Percentiles rank a stretch among this genome's conserved stretches.
These are phyloP conservation scores for Acer campestre DNA, from an alignment of 345 rosid genomes.

Conservation along the genomic window DNA sequence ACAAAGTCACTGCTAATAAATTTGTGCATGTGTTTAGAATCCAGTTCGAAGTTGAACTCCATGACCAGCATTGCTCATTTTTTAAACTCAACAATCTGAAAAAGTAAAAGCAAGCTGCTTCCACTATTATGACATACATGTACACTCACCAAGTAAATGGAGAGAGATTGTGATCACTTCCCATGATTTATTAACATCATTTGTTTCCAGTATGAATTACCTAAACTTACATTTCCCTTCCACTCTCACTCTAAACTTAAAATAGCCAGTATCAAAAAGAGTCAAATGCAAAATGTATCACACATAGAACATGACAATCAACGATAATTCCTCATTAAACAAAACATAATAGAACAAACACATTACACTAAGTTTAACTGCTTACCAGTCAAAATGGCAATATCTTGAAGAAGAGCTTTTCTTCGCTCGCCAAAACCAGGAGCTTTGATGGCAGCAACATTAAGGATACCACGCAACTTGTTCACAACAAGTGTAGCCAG, in stretches of 20 bases:
- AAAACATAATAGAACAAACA: background rate
- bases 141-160: background rate
- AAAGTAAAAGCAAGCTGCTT: background rate
- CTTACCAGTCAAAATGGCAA: conserved; percentile 88
- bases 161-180: background rate
- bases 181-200: background rate
- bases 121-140: background rate
- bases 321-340: background rate
- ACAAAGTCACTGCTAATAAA: background rate
- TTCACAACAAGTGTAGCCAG: conserved; percentile 94
- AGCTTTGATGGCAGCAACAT: conserved; percentile 94
- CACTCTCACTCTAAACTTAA: background rate
- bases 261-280: background rate
- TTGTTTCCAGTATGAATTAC: background rate
- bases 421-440: conserved; percentile 98
- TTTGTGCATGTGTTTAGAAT: background rate
- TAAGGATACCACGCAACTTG: conserved; percentile 88
- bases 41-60: background rate
- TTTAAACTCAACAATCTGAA: background rate
- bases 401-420: conserved; percentile 94
- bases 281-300: background rate
- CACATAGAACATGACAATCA: background rate
- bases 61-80: no score
- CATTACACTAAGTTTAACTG: background rate
- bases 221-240: background rate